Base-by-base conservation (phyloP, 2,329 filamentous ascomycete genomes). In the Colletotrichum cereale region DNA sequence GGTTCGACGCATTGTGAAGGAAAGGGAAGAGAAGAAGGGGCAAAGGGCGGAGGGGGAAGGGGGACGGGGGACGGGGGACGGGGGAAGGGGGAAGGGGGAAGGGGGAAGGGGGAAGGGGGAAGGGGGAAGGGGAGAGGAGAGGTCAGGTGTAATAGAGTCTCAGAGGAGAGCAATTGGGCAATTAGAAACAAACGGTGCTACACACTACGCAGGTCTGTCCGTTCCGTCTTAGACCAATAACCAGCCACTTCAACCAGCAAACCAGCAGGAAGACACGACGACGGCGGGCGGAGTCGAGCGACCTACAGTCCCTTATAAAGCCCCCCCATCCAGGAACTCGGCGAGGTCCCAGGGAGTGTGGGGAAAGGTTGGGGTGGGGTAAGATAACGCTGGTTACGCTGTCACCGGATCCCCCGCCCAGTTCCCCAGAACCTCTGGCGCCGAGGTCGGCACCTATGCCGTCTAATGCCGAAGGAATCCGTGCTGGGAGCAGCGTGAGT, bases 1-100 rank as follows among this genome's bases (percentile, higher is more conserved):
- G 74, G 84, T 76, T 75, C 84, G 85, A 80, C 84, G 85, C 85
- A 87, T 87, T 69, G 73, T 81, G 77, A 53, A 40, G 68, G 66
- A 57, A 66, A 60, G 48, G 48, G 48, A 29, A 38, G 40, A 69
- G 68, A 50, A 68, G 56, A 42, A 26, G 47, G 14, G 40, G 34
- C 38, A 44, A 44, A 26, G 38, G 50, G 40, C 34, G 61, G 50
- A 53, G 55, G 18, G 10, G 21, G n/a, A 42, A n/a, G 21, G 21
- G 18, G 31, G 36, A 42, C 7, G 34, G 36, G 47, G 36, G 38
- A 26, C 38, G 29, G 21, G 34, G 11, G 42, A 67, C n/a, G n/a
- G n/a, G n/a, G 68, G 66, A 57, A 66, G 58, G 48, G 48, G 48
- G 24, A 38, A 38, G 68, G 68, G 47, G 67, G 56, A 42, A 26